Evolutionary conservation across 2,329 filamentous ascomycete species (phyloP).

Genomic region (Orbilia blumenaviensis): DNA sequence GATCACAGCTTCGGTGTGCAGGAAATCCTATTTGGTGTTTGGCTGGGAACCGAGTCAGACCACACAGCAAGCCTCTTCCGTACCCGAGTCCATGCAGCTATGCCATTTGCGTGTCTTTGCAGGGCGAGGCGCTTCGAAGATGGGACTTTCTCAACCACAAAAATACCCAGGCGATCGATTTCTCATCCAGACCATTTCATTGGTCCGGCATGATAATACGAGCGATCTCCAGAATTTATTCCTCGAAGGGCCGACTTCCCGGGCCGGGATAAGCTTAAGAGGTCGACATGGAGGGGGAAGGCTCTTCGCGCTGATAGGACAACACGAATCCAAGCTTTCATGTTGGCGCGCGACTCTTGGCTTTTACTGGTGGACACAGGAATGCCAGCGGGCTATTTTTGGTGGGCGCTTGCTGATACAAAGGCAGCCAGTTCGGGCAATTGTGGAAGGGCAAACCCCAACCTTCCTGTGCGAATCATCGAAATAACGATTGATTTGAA

Average conservation of each 20-base stretch:
- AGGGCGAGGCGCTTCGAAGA: slow-evolving; percentile 45
- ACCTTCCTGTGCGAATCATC: background rate
- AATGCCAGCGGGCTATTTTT: slow-evolving; percentile 36
- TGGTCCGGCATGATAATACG: slow-evolving; percentile 24
- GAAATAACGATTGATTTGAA: background rate
- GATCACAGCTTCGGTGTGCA: background rate
- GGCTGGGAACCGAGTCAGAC: slow-evolving; percentile 41
- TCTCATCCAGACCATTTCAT: slow-evolving; percentile 17
- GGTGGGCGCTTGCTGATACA: slow-evolving; percentile 44
- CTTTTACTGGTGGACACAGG: background rate
- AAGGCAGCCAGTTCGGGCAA: slow-evolving; percentile 15
- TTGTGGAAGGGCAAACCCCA: slow-evolving; percentile 26
- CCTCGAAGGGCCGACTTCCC: slow-evolving; percentile 7
- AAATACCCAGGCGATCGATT: background rate
- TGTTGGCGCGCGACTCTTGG: slow-evolving; percentile 52
- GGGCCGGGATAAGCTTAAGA: slow-evolving; percentile 29
- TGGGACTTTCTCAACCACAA: slow-evolving; percentile 17
- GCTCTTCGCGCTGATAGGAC: slow-evolving; percentile 33
- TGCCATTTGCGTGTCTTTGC: slow-evolving; percentile 26
- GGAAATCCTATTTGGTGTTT: slow-evolving; percentile 7
- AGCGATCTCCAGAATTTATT: background rate
- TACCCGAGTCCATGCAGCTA: slow-evolving; percentile 42
- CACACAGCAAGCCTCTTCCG: slow-evolving; percentile 52
- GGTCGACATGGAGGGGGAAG: slow-evolving; percentile 14
- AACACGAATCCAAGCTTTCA: background rate